Evolutionary conservation across 176 grass and related monocot species (phyloP).

Genomic region (Stipa capillata): DNA sequence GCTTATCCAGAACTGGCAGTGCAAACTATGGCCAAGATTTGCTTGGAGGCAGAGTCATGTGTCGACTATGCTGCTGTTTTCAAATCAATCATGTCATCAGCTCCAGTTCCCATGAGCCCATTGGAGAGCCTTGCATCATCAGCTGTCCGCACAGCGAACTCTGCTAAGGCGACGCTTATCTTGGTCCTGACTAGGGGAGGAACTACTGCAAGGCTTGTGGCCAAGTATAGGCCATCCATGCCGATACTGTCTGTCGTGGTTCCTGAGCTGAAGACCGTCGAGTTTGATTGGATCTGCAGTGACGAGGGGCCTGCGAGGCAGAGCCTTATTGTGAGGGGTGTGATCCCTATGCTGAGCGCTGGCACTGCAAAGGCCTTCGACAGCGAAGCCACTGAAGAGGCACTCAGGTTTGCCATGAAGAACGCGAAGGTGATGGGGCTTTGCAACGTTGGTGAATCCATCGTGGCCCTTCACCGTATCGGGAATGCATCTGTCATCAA

Average conservation of each 20-base stretch:
- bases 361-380: conserved; percentile 61
- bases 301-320: conserved; percentile 73
- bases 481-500: conserved; percentile 75
- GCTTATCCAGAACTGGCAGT: conserved; percentile 83
- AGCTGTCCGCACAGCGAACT: conserved; percentile 74
- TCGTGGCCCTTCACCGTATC: conserved; percentile 65
- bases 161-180: conserved; percentile 54
- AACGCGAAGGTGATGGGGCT: conserved; percentile 41
- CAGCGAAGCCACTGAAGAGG: conserved; percentile 59
- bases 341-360: conserved; percentile 69
- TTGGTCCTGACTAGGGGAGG: conserved; percentile 74
- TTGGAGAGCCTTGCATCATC: conserved; percentile 81
- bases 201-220: conserved; percentile 70
- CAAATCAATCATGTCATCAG: conserved; percentile 62
- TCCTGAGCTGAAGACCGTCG: conserved; percentile 69
- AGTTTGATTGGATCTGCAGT: conserved; percentile 63
- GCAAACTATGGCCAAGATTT: conserved; percentile 75
- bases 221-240: conserved; percentile 74
- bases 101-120: conserved; percentile 73
- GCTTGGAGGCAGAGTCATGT: conserved; percentile 59
- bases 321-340: conserved; percentile 66
- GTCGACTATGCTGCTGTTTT: conserved; percentile 57
- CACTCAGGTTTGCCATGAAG: conserved; percentile 40
- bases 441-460: conserved; percentile 54
- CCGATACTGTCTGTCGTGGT: conserved; percentile 77